These are phyloP conservation scores for Microcyclospora pomicola DNA, from an alignment of 2,329 filamentous ascomycete genomes.

Conservation along the genomic window DNA sequence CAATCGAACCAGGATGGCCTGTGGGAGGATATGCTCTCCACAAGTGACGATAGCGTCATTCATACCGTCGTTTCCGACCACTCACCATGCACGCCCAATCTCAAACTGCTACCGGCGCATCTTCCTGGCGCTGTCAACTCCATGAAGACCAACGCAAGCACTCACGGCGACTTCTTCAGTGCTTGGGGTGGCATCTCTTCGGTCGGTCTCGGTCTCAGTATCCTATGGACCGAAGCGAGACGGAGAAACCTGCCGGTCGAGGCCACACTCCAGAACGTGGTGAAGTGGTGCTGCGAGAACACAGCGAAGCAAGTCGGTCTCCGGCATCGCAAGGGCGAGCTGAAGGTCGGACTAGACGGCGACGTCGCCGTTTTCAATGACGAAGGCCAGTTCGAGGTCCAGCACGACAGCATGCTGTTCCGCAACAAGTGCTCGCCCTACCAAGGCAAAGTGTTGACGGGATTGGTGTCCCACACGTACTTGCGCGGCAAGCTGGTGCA, in stretches of 20 bases:
- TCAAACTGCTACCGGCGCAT: slow-evolving; percentile 70
- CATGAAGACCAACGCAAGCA: slow-evolving; percentile 27
- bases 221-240: slow-evolving; percentile 67
- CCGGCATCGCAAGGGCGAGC: slow-evolving; percentile 63
- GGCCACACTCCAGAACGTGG: slow-evolving; percentile 59
- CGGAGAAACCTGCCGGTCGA: slow-evolving; percentile 40
- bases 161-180: slow-evolving; percentile 75
- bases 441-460: slow-evolving; percentile 64
- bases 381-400: slow-evolving; percentile 55
- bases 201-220: slow-evolving; percentile 81
- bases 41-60: slow-evolving; percentile 59
- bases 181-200: slow-evolving; percentile 95
- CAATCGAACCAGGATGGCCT: slow-evolving; percentile 70
- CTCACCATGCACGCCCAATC: slow-evolving; percentile 85
- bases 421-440: slow-evolving; percentile 87
- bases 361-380: slow-evolving; percentile 92
- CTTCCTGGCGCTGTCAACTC: slow-evolving; percentile 36
- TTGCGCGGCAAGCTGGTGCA: slow-evolving; percentile 65
- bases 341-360: slow-evolving; percentile 70
- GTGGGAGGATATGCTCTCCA: slow-evolving; percentile 60
- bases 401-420: slow-evolving; percentile 74
- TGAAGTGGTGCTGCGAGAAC: slow-evolving; percentile 70
- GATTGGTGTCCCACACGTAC: slow-evolving; percentile 76
- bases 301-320: slow-evolving; percentile 83
- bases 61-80: slow-evolving; percentile 89